Percentiles rank a stretch among this genome's conserved stretches.
phyloP scores from a whole-genome alignment of 257 asterid species.

The Solanum piurae region DNA sequence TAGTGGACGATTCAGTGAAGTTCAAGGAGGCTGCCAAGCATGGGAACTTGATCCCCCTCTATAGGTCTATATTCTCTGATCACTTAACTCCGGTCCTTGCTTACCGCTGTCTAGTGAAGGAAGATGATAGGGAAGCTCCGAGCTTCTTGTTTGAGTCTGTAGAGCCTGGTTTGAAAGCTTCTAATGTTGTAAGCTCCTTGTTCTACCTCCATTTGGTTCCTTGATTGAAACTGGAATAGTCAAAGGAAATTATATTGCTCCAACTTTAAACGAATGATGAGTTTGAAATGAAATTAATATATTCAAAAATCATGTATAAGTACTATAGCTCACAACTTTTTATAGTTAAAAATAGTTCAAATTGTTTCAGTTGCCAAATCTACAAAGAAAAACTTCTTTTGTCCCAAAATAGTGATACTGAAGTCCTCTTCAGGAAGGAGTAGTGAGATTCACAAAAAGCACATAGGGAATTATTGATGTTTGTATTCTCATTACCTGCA shows the following conservation, averaged over 20 bases:
- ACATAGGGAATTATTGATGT: neutral
- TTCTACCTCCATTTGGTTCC: neutral
- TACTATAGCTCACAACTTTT: neutral
- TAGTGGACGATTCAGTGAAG: constrained; percentile 56
- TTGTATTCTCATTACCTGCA: neutral
- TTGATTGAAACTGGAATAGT: neutral
- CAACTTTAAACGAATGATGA: neutral
- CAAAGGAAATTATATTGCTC: neutral
- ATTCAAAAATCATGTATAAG: neutral
- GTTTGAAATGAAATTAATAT: neutral
- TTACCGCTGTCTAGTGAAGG: constrained; percentile 84
- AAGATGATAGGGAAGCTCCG: constrained; percentile 95
- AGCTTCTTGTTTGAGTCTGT: constrained; percentile 91
- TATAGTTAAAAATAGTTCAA: neutral
- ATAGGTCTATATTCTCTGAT: constrained; percentile 70
- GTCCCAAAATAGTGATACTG: neutral
- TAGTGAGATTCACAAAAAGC: neutral
- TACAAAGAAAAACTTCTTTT: neutral
- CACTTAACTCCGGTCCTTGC: constrained; percentile 96
- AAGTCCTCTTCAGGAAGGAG: neutral
- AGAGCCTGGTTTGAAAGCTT: constrained; percentile 69
- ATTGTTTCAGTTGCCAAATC: neutral
- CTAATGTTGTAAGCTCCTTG: constrained; percentile 52
- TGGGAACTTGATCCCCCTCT: constrained; percentile 84
- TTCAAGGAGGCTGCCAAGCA: constrained; percentile 85